Base-by-base conservation (phyloP, 2,329 filamentous ascomycete species). In the Hysterium pulicare region DNA sequence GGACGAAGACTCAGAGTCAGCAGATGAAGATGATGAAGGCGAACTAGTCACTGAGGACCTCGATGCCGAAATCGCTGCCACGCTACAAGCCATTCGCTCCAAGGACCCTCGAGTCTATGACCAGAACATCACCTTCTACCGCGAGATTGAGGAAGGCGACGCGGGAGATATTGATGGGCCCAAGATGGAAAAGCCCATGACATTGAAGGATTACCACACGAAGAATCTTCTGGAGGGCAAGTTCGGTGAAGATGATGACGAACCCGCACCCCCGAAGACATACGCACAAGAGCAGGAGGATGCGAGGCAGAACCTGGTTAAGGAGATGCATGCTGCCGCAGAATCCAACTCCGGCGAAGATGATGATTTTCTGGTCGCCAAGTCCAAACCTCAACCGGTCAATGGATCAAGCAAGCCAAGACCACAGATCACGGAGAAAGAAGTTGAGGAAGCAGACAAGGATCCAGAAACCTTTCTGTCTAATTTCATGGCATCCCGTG, bases 71-170 rank as follows among this genome's bases (percentile, higher is more conserved):
- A 95, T 97, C 53, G 83, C 84, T 35, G 89, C 85, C 19, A 95
- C 90, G 0, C 76, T 98, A 17, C 77, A 87, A 50, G 93, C 93
- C 32, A 90, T 98, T 60, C 83, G 84, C 55, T 85, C 80, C 58
- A 97, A 95, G 66, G 93, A 98, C 58, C 93, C 93, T 21, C 78
- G 87, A 40, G 83, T 98, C 38, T 96, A 96, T 73, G 87, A 97
- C 66, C 78, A 82, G 48, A 77, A 83, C 24, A 77, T 77, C 50
- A 89, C 78, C 15, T 97, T 97, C 71, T 96, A 90, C 69, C 72
- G 75, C 31, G 74, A 83, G 10, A 71, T 80, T 43, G 80, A 86
- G 4, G 77, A 80, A 19, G 76, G 78, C 3, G 80, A 86, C 4
- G 77, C 79, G 19, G 76, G 78, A 2, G 55, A 44, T 32, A 50